Evolutionary conservation across 768 basidiomycete species (phyloP), one percentile per base, ranked within the genome.

Genomic region (Asterophora parasitica): DNA sequence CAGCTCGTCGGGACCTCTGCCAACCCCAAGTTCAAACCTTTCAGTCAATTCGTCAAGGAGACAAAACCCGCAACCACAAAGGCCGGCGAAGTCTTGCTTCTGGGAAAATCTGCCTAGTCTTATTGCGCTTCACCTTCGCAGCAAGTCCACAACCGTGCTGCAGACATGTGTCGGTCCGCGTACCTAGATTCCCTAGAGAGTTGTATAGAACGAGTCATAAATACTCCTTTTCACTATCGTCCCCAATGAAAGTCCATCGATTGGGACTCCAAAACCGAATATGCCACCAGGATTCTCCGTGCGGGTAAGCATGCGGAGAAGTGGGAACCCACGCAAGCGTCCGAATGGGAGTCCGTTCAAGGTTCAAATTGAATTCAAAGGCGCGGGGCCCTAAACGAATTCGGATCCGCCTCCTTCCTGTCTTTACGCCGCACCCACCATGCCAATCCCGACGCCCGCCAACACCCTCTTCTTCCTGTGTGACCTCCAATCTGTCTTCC

Each of bases 31-130:
- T 96, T 96, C 76, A 88, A 82, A 59, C 67, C 76, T 1, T 83
- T 93, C 60, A 77, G 85, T 4, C 66, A 67, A 3, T 65, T 88
- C 27, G 77, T 93, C 58, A 94, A 91, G 63, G 85, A 90, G 28
- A 83, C 83, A 58, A 89, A 86, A 59, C 77, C 79, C 4, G 68
- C 63, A 3, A 92, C 89, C 1, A 67, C 62, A 36, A 65, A 63
- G 38, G 69, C 68, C 4, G 70, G 71, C 16, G 63, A 72, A 48
- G 54, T 53, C 16, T 46, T 65, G 4, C 51, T 61, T 10, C 41
- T 49, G 4, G 48, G 47, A 27, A 42, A 45, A 31, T 13, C 16
- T 35, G 35, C 19, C 23, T 36, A 17, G 23, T 23, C 23, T 23
- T 23, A 50, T 46, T 13, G 32, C 19, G 15, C n/a, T 41, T 10